Evolutionary conservation across 441 rosid genomes (phyloP), one percentile per base, ranked within the genome.

Genomic region (Adansonia grandidieri): DNA sequence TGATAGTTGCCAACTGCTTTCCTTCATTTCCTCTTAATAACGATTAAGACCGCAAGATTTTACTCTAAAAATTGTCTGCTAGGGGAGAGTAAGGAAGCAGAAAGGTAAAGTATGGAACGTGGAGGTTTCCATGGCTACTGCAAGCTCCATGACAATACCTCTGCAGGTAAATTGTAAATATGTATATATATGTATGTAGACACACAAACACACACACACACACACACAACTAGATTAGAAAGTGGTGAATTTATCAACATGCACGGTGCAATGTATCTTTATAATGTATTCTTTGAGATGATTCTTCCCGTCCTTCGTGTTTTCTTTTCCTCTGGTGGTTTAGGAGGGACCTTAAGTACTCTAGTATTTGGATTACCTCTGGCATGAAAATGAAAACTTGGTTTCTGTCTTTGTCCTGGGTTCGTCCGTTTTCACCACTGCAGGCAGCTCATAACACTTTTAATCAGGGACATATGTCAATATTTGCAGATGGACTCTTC

Each of bases 51-150:
- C 63, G n/a, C 74, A 53, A 32, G n/a, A 9, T 32, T 71, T 53
- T 28, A 22, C 61, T 28, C 68, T 61, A 2, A 13, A 74, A 44
- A 9, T 28, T 61, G 70, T 63, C 77, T 74, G 60, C 77, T 5
- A 19, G 20, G 13, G 42, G 64, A 73, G 76, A 40, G 17, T 19
- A 62, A 40, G 66, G 17, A 66, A 62, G 75, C 48, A 69, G 73
- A 19, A 8, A 51, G 70, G 32, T 28, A 28, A 28, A 82, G 65
- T 28, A 85, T 90, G 92, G 95, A 87, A 82, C 79, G 84, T 81
- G 92, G 72, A 32, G 92, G 91, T 78, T 91, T 87, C 84, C 92
- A 88, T 87, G 91, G 97, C 81, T 91, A 87, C 83, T 86, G 81
- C 86, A 88, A 91, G 88, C 85, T 86, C 78, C 81, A 89, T 70